Percentiles rank a stretch among this genome's conserved stretches.
Evolutionary conservation across 306 rosid species (phyloP).

Genomic region (Arachis stenosperma): DNA sequence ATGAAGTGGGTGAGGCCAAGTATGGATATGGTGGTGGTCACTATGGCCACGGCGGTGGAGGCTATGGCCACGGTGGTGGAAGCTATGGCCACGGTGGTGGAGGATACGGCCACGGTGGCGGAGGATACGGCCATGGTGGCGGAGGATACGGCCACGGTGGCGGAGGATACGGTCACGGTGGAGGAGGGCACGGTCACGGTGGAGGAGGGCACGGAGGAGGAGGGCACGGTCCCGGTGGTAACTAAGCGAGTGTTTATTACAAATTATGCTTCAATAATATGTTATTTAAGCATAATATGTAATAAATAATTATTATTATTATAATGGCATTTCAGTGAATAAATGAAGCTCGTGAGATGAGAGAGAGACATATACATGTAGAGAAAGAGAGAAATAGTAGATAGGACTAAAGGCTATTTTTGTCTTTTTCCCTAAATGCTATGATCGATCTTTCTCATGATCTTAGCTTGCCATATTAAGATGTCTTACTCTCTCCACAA

Average conservation of each 20-base stretch:
- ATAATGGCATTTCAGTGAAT: neutral
- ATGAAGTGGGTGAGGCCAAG: conserved; percentile 36
- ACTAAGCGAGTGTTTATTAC: no score
- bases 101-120: neutral
- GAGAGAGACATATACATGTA: neutral
- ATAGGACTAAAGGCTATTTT: no score
- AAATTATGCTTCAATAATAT: no score
- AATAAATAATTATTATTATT: neutral
- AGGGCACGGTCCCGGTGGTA: no score
- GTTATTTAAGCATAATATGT: no score
- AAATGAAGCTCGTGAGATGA: neutral
- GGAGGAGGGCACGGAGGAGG: no score
- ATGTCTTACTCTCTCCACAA: neutral
- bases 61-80: neutral
- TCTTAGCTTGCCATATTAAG: no score
- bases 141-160: conserved; percentile 2
- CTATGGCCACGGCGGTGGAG: conserved; percentile 27
- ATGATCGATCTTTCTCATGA: no score
- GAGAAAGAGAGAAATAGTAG: neutral
- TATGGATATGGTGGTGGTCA: conserved; percentile 8
- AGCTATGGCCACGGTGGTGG: neutral
- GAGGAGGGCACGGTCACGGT: neutral
- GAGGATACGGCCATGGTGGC: neutral
- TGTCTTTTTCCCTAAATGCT: no score
- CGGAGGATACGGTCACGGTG: conserved; percentile 32